Conservation (phyloP, 2,329 filamentous ascomycete species). For the Esteya vermicola region DNA sequence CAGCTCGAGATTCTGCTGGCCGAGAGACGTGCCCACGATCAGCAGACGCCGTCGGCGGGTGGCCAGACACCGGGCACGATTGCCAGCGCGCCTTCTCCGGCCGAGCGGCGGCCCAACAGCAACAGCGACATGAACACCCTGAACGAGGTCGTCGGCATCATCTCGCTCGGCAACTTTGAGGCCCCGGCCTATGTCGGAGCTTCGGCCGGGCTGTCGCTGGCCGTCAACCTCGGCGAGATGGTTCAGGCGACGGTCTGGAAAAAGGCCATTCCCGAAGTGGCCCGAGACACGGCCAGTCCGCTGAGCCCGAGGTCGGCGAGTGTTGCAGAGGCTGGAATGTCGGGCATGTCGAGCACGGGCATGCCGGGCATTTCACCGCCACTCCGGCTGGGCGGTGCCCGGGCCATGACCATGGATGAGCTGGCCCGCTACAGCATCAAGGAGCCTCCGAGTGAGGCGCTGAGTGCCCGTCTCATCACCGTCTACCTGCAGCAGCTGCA, state of each 20-base stretch:
- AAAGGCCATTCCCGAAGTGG: slow-evolving; percentile 22
- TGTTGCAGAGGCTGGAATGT: no score
- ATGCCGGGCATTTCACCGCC: background rate
- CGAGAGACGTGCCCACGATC: background rate
- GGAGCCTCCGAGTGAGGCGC: slow-evolving; percentile 4
- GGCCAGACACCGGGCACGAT: no score
- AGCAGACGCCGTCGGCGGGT: background rate
- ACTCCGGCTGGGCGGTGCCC: background rate
- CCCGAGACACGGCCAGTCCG: background rate
- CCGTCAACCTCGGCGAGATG: slow-evolving; percentile 35
- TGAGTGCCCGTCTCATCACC: background rate
- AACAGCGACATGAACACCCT: background rate
- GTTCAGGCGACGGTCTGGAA: slow-evolving; percentile 40
- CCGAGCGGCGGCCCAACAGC: no score
- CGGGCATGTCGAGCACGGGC: background rate
- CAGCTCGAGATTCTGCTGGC: slow-evolving; percentile 1
- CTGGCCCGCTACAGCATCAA: slow-evolving; percentile 3
- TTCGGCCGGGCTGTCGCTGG: slow-evolving; percentile 16
- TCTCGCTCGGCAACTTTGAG: slow-evolving; percentile 5
- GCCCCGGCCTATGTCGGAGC: slow-evolving; percentile 4
- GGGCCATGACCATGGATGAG: slow-evolving; percentile 2
- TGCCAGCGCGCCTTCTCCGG: no score
- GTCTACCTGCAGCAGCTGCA: slow-evolving; percentile 18
- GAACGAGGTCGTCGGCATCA: slow-evolving; percentile 5
- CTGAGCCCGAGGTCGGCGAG: no score